phyloP scores from a whole-genome alignment of 1,139 yeast species.

The Suhomyces bribrorum region DNA sequence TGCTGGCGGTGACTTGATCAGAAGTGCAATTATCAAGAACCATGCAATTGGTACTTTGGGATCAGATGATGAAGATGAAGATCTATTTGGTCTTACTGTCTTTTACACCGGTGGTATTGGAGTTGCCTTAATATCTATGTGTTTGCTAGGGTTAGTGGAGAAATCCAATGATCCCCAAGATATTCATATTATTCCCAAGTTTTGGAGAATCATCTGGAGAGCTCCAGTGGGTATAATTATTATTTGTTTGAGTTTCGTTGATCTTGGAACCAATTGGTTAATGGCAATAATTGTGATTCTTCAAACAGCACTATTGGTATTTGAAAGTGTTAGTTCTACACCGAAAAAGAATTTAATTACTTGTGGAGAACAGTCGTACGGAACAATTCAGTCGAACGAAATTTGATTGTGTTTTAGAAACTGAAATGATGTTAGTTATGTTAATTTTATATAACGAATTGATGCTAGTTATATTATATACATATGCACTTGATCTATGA shows the following conservation, averaged over 20 bases:
- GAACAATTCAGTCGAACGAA: too few species aligned
- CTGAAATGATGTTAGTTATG: too few species aligned
- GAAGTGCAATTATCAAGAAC: constrained; percentile 5
- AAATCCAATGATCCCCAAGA: constrained; percentile 36
- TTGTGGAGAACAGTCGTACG: neutral
- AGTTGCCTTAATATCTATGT: constrained; percentile 38
- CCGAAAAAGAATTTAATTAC: constrained; percentile 23
- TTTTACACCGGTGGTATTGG: constrained; percentile 54
- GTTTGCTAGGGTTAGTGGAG: constrained; percentile 41
- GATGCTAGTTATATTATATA: too few species aligned
- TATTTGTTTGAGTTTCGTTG: constrained; percentile 47
- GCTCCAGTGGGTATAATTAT: constrained; percentile 42
- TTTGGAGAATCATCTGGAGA: constrained; percentile 44
- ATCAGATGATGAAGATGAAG: constrained; percentile 18
- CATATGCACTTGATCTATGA: too few species aligned
- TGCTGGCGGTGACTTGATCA: constrained; percentile 56
- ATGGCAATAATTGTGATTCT: constrained; percentile 46
- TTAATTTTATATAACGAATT: too few species aligned
- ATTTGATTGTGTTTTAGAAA: too few species aligned
- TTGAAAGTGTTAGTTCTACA: constrained; percentile 35
- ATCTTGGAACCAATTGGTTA: constrained; percentile 41
- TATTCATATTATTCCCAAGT: constrained; percentile 32
- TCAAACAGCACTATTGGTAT: constrained; percentile 32
- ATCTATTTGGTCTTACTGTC: constrained; percentile 42
- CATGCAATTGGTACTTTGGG: constrained; percentile 14